Percentiles rank a stretch among this genome's conserved stretches.
Evolutionary conservation across 305 asterid genomes (phyloP).

Genomic region (Fraxinus sp.): DNA sequence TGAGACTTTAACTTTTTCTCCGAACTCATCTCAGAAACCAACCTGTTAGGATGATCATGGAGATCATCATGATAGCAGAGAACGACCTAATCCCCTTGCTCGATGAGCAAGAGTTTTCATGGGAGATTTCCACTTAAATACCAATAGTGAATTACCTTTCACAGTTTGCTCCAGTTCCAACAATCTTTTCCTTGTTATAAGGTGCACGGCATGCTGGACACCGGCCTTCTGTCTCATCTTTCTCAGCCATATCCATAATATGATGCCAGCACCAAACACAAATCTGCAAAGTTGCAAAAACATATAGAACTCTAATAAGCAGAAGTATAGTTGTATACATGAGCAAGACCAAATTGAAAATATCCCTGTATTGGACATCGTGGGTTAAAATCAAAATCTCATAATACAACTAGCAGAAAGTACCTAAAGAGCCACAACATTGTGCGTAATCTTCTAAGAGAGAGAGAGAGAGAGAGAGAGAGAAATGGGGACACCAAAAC

Average conservation of each 20-base stretch:
- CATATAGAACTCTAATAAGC: slow-evolving; percentile 14
- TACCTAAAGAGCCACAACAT: background rate
- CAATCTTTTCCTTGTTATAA: slow-evolving; percentile 97
- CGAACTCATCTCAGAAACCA: slow-evolving; percentile 66
- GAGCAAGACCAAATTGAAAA: slow-evolving; percentile 4
- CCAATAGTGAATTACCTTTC: slow-evolving; percentile 53
- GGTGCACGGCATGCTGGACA: slow-evolving; percentile 98
- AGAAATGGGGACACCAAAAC: background rate
- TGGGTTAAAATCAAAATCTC: background rate
- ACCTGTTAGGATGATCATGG: slow-evolving; percentile 41
- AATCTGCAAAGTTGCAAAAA: slow-evolving; percentile 48
- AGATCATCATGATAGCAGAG: slow-evolving; percentile 17
- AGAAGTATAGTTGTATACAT: slow-evolving; percentile 10
- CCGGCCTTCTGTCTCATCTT: slow-evolving; percentile 90
- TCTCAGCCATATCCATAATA: slow-evolving; percentile 98
- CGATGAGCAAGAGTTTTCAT: background rate
- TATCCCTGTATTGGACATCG: background rate
- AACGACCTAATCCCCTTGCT: slow-evolving; percentile 17
- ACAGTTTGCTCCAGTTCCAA: slow-evolving; percentile 74
- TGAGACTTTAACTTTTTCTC: slow-evolving; percentile 71
- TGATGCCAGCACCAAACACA: slow-evolving; percentile 99
- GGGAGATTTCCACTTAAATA: slow-evolving; percentile 12
- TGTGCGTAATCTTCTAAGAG: background rate
- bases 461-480: too few species aligned
- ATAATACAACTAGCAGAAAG: background rate